phyloP scores from a whole-genome alignment of 2,329 filamentous ascomycete genomes.

The Trichoderma asperellum region DNA sequence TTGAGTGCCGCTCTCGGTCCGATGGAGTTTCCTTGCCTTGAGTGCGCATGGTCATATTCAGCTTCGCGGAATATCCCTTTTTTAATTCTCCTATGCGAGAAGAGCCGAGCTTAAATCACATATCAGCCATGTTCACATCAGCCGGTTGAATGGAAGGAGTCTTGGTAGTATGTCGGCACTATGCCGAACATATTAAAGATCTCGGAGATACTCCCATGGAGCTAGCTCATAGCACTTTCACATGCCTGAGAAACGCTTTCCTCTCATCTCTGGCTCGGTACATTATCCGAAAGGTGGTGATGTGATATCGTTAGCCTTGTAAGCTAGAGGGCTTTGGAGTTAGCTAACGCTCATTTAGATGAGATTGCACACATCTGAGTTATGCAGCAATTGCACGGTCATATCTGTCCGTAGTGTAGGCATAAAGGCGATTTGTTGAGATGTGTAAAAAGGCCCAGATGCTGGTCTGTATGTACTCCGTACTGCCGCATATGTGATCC shows the following conservation, averaged over 20 bases:
- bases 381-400: not conserved
- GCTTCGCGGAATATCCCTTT: not conserved
- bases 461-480: not conserved
- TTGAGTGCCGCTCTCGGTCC: constrained; percentile 9
- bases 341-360: constrained; percentile 1
- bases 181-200: constrained; percentile 19
- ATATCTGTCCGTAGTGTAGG: not conserved
- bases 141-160: constrained; percentile 8
- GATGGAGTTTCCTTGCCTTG: not conserved
- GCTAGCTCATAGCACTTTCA: constrained; percentile 11
- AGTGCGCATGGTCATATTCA: not conserved
- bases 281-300: constrained; percentile 26
- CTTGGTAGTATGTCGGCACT: not conserved
- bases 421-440: not conserved
- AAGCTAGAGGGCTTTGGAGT: constrained; percentile 21
- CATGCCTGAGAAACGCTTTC: constrained; percentile 3
- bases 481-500: constrained; percentile 13
- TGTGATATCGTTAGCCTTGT: not conserved
- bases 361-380: not conserved
- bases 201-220: not conserved
- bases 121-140: not conserved
- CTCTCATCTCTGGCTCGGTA: constrained; percentile 12
- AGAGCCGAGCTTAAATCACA: not conserved
- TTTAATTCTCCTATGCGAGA: not conserved
- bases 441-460: not conserved